Evolutionary conservation across 75 land plant species (phyloP), one percentile per base, ranked within the genome.

Genomic region (Pinus tabuliformis): DNA sequence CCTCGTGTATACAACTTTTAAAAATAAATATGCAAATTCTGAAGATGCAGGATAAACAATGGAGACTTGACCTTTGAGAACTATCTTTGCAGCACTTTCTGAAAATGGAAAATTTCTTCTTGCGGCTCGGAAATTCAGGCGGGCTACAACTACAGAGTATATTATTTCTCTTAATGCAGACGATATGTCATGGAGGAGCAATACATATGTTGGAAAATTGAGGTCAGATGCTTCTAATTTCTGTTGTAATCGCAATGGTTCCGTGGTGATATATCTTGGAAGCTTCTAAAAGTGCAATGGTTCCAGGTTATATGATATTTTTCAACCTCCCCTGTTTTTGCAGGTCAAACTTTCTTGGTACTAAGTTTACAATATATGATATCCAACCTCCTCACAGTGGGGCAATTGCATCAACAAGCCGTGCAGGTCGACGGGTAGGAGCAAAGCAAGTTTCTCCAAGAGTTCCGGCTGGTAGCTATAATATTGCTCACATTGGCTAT

Each of bases 301-400:
- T 49, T 49, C 54, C 54, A 49, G 9, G 54, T 49, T 9, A 1
- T 49, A 49, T 49, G 54, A 49, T 49, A 49, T 9, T 49, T 39
- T 49, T 11, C n/a, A n/a, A n/a, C n/a, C 9, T 49, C 54, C 54
- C 9, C 54, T 81, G 78, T 59, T 39, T 70, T 45, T 84, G 66
- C 85, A 96, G 99, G 75, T 93, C 96, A 60, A 96, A 96, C 75
- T 93, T 96, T 83, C 77, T 96, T 77, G 99, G 96, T 17, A 91
- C 99, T 56, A 96, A 96, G 76, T 96, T 96, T 82, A 81, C 89
- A 37, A 77, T 96, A 58, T 91, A 91, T 84, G 99, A 96, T 75
- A 83, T 82, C 14, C 96, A 93, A 73, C 94, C 99, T 24, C 92
- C 96, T 56, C 75, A 84, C 76, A 73, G 73, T 75, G 91, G 86